Evolutionary conservation across 2,329 filamentous ascomycete species (phyloP).

Genomic region (Ophiostoma ips): DNA sequence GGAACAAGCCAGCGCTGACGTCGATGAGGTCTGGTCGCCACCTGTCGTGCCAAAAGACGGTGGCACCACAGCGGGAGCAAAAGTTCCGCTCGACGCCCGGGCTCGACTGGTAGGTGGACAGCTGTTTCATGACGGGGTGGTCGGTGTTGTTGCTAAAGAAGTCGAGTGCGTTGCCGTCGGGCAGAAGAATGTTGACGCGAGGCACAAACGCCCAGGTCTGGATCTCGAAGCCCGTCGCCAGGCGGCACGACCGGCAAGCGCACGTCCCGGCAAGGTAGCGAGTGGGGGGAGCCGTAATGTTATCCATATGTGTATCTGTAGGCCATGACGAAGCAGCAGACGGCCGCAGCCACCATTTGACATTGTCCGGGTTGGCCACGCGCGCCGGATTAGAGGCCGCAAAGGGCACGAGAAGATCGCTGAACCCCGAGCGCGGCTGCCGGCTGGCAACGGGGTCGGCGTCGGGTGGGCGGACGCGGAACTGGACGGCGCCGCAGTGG

Average conservation of each 20-base stretch:
- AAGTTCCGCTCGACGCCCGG: constrained; percentile 43
- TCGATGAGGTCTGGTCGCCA: constrained; percentile 43
- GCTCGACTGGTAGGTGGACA: constrained; percentile 37
- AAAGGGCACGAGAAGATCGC: neutral
- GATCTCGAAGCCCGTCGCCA: constrained; percentile 46
- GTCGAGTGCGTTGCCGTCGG: neutral
- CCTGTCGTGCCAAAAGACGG: constrained; percentile 46
- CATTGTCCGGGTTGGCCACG: neutral
- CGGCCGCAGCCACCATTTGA: neutral
- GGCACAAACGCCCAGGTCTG: constrained; percentile 54
- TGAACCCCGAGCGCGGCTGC: neutral
- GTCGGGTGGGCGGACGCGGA: neutral
- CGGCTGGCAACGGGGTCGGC: neutral
- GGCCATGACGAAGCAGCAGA: neutral
- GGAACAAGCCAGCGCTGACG: constrained; percentile 46
- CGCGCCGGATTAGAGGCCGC: neutral
- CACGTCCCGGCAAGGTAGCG: constrained; percentile 41
- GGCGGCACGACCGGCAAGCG: constrained; percentile 47
- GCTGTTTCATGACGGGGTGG: neutral
- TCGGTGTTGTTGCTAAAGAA: neutral
- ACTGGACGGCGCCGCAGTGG: neutral
- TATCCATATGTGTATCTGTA: too few species aligned
- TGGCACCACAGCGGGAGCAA: constrained; percentile 48
- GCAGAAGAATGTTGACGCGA: constrained; percentile 38
- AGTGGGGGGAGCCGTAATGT: too few species aligned